Evolutionary conservation across 768 basidiomycete species (phyloP), one percentile per base, ranked within the genome.

Genomic region (Pleurotus cornucopiae): DNA sequence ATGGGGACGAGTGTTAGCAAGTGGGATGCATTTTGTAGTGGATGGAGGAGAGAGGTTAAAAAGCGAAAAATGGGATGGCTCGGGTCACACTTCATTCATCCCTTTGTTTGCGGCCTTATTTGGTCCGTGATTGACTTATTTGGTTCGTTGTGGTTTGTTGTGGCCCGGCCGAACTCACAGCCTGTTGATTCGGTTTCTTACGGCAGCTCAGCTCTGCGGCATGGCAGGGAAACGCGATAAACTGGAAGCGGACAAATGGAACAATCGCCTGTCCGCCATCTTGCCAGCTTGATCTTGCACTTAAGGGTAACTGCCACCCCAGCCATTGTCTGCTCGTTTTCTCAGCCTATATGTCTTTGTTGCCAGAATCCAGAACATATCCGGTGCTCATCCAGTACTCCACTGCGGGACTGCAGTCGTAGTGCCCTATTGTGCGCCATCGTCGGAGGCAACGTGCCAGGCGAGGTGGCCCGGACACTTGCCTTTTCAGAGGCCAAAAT

Each of bases 1-100:
- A 39, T 41, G 51, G 25, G 38, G 7, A 53, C n/a, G 21, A 38
- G 56, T 57, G 63, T 62, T 61, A 66, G 59, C 61, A 64, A 53
- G 38, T 21, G 13, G 57, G 34, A 34, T 52, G 51, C 60, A 62
- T 62, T 23, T 49, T 61, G 55, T 43, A 49, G n/a, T 44, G 46
- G 43, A 21, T 20, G 38, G 41, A 51, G 21, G 48, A 26, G 26
- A 55, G 57, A 46, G 48, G 38, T 58, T 46, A 49, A 46, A 47
- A 46, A 48, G 46, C 51, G 55, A 60, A 60, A 60, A 57, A 57
- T 49, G 48, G 34, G 23, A 49, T 49, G 48, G 48, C 37, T 53
- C 39, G 38, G 51, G 39, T 39, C 16, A 41, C 39, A 53, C 13
- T 53, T 39, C n/a, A 53, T 53, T 53, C 34, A 53, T 38, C 37